Base-by-base conservation (phyloP, 2,329 filamentous ascomycete species). In the Hortaea werneckii region DNA sequence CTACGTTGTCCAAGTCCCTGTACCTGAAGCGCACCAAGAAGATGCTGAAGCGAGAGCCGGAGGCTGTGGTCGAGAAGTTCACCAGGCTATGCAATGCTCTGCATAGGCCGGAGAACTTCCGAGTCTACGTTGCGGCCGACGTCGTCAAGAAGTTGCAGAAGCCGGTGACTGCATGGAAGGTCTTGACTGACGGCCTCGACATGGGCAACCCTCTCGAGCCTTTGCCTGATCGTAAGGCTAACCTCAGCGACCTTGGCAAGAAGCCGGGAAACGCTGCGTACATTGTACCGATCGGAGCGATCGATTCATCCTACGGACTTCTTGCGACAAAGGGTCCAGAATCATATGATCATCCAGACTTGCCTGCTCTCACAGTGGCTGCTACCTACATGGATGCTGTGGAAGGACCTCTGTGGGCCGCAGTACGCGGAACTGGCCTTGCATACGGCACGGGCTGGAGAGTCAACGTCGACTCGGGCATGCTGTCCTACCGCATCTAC, bases 321-420 rank as follows among this genome's bases (percentile, higher is more conserved):
- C 80, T 86, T 56, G 84, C 84, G 8, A 75, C 83, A 2, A 77
- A 77, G 37, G 90, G 90, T 5, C 78, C 90, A 11, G 76, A 78
- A 26, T 86, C 83, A 0, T 89, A 84, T 60, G 74, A 77, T 4
- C 83, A 95, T 58, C 82, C 88, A 0, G 76, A 79, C 11, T 73
- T 96, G 1, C 88, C 92, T 0, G 82, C 89, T 2, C 75, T 95
- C 43, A 79, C 94, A 64, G 89, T 98, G 6, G 88, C 90, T 1
- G 79, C 88, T 42, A 82, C 88, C 13, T 96, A 95, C 62, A 82
- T 98, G 50, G 89, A 95, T 61, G 82, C 88, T 1, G 85, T 94
- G 12, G 92, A 98, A 66, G 92, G 92, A 0, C 92, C 92, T 0
- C 78, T 98, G 29, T 96, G 92, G 90, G 84, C 84, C 52, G 87